Conservation (phyloP, 495 filamentous ascomycete genomes). For the Hypomontagnella submonticulosa region DNA sequence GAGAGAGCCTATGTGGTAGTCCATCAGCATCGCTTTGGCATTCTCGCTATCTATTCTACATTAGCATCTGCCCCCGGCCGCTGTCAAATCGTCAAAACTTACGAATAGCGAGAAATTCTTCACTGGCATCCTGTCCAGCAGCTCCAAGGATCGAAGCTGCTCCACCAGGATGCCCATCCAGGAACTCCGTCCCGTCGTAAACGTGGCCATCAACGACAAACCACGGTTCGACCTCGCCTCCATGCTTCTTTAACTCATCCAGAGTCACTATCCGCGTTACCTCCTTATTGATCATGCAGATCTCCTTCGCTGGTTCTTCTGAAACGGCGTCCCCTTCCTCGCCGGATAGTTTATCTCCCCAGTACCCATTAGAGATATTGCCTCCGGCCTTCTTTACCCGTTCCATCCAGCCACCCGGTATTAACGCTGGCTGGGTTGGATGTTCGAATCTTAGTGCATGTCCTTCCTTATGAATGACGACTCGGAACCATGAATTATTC, state of each 20-base stretch:
- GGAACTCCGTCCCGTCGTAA: conserved; percentile 86
- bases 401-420: conserved; percentile 95
- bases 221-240: conserved; percentile 77
- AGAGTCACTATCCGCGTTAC: conserved; percentile 71
- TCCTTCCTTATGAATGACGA: conserved; percentile 79
- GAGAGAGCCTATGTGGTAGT: conserved; percentile 87
- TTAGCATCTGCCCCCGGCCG: conserved; percentile 13
- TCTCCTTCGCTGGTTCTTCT: conserved; percentile 65
- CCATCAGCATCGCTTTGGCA: conserved; percentile 90
- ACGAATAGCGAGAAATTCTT: conserved; percentile 97
- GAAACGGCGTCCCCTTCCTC: conserved; percentile 57
- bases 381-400: conserved; percentile 88
- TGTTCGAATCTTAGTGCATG: conserved; percentile 83
- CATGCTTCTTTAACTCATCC: conserved; percentile 78
- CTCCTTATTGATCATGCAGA: conserved; percentile 82
- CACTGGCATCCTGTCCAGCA: conserved; percentile 85
- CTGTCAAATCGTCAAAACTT: conserved; percentile 53
- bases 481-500: conserved; percentile 96
- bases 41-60: conserved; percentile 79
- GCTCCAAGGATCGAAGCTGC: conserved; percentile 87
- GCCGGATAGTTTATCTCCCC: conserved; percentile 80
- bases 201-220: conserved; percentile 94
- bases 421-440: conserved; percentile 83
- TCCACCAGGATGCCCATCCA: conserved; percentile 89
- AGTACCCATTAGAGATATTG: conserved; percentile 82